These are phyloP conservation scores for Globisporangium cederbergense DNA, from an alignment of 352 stramenopile genomes.

Conservation along the genomic window DNA sequence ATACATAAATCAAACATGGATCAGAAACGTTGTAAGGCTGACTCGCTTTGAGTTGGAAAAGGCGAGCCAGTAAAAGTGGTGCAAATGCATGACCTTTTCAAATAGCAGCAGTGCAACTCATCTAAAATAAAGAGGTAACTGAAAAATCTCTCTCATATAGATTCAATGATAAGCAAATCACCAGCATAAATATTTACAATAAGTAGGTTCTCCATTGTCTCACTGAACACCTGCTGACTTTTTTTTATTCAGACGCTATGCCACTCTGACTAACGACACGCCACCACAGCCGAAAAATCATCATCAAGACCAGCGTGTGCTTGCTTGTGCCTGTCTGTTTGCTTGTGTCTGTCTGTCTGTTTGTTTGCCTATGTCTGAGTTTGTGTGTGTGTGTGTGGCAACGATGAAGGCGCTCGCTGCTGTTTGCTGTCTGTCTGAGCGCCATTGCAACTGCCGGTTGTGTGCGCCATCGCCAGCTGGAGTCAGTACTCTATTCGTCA, in stretches of 20 bases:
- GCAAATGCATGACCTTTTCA: too few species aligned
- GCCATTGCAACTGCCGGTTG: too few species aligned
- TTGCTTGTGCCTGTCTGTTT: not conserved
- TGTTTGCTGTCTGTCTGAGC: not conserved
- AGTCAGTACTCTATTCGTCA: too few species aligned
- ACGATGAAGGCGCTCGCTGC: not conserved
- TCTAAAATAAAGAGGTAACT: too few species aligned
- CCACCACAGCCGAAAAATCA: not conserved
- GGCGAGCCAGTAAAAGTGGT: not conserved
- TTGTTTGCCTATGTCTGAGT: too few species aligned
- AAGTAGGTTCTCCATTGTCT: not conserved
- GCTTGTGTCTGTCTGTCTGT: not conserved
- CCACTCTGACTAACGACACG: slow-evolving; percentile 4
- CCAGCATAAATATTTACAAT: not conserved
- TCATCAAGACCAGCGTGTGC: slow-evolving; percentile 1
- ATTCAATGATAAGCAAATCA: not conserved
- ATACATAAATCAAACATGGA: too few species aligned
- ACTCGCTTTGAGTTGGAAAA: not conserved
- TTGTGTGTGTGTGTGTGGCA: too few species aligned
- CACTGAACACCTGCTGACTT: not conserved
- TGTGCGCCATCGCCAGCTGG: not conserved
- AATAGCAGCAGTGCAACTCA: too few species aligned
- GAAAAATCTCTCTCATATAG: not conserved
- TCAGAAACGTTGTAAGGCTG: not conserved
- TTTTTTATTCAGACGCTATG: slow-evolving; percentile 4